Conservation (phyloP, 257 asterid species). For the Rehmannia glutinosa region DNA sequence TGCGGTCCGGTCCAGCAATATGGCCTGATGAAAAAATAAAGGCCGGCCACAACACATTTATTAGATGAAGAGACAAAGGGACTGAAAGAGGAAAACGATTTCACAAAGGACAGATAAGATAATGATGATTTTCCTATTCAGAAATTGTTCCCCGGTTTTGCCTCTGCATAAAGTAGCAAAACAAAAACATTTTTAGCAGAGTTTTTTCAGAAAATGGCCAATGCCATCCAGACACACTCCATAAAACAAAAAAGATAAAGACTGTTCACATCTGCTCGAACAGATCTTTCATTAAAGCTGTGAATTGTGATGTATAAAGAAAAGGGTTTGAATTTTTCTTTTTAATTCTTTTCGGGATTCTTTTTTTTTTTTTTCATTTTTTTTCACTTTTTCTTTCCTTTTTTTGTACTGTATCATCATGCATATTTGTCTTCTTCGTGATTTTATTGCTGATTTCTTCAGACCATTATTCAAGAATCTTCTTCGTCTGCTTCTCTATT, state of each 20-base stretch:
- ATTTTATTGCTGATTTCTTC: too few relatives aligned
- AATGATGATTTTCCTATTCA: constrained; percentile 36
- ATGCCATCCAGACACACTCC: neutral
- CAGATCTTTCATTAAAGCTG: neutral
- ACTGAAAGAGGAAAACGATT: constrained; percentile 24
- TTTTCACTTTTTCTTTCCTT: too few relatives aligned
- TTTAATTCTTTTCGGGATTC: neutral
- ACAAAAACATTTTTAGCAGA: neutral
- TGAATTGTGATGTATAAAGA: neutral
- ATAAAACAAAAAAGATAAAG: neutral
- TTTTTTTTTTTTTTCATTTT: neutral
- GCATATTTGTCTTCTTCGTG: too few relatives aligned
- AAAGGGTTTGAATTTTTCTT: neutral
- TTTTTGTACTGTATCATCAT: too few relatives aligned
- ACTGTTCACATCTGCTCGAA: neutral
- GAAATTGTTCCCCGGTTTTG: constrained; percentile 37
- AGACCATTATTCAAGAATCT: too few relatives aligned
- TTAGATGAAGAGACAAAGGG: constrained; percentile 19
- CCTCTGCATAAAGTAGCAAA: neutral
- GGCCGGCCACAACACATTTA: neutral
- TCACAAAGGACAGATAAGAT: constrained; percentile 29
- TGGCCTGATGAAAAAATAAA: neutral
- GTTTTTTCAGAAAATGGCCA: neutral
- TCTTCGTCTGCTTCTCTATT: too few relatives aligned
- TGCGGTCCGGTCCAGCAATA: neutral